Evolutionary conservation across 2,329 filamentous ascomycete genomes (phyloP), one percentile per base, ranked within the genome.

Genomic region (Alternaria tenuissima): DNA sequence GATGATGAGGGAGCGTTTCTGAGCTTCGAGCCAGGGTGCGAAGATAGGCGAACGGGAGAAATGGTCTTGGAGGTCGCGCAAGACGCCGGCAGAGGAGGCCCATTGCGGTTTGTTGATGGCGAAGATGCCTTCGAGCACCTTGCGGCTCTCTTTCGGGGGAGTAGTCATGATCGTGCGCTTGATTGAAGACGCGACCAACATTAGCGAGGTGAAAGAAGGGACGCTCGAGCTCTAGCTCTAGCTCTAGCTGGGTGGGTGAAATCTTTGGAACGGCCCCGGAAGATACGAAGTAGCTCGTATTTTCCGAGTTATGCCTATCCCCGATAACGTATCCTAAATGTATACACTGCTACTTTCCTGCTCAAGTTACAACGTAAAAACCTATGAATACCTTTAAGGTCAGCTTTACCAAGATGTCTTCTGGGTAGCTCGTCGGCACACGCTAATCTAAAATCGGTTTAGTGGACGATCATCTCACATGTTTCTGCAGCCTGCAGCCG

Each of bases 61-160:
- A 67, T 90, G 87, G 20, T 85, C 82, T 81, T 98, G 93, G 59
- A 96, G 89, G 74, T 94, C 90, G 76, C 94, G 93, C 67, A 99
- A 88, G 38, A 96, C 91, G 78, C 96, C 92, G 52, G 94, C 94
- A 34, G 94, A 98, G 76, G 91, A 93, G 72, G 94, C 87, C 72
- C 89, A 91, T 72, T 89, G 84, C 28, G 95, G 95, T 81, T 99
- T 99, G 82, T 97, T 93, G 79, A 99, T 91, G 78, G 92, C 94
- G 70, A 89, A 87, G 62, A 88, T 83, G 67, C 88, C 88, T 76
- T 91, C 88, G 56, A 88, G 76, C 59, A 88, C 80, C 74, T 84
- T 86, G 20, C 65, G 67, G 41, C 65, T 65, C 41, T 76, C 70
- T 55, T 67, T 71, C 4, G 72, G 56, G 9, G 72, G 59, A 34